Conservation (phyloP, 1,284 basidiomycete genomes). For the Tausonia pullulans region DNA sequence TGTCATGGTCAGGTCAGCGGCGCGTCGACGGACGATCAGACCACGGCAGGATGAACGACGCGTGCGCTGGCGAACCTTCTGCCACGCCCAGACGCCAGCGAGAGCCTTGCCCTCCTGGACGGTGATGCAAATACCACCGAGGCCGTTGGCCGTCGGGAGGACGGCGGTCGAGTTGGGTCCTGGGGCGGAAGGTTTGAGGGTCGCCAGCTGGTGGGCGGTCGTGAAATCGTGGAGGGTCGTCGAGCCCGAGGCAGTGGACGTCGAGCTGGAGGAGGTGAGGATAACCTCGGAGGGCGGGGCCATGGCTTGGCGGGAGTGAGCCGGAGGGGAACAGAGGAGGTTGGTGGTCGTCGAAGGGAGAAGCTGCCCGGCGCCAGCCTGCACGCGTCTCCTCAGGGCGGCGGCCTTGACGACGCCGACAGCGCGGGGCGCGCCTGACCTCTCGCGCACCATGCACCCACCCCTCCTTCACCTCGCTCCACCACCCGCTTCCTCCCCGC, state of each 20-base stretch:
- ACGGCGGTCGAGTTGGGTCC: conserved; percentile 25
- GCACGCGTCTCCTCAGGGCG: too few species aligned
- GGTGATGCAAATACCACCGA: conserved; percentile 33
- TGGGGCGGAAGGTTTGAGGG: conserved; percentile 34
- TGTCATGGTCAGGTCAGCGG: background rate
- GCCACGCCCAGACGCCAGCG: conserved; percentile 37
- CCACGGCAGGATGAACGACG: background rate
- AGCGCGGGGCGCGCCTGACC: too few species aligned
- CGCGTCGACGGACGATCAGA: background rate
- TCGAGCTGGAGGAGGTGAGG: conserved; percentile 20
- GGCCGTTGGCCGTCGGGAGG: conserved; percentile 27
- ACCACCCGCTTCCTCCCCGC: too few species aligned
- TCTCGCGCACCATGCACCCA: too few species aligned
- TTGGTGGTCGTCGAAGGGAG: too few species aligned
- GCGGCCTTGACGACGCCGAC: too few species aligned
- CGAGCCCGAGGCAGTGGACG: conserved; percentile 27
- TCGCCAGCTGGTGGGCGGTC: conserved; percentile 31
- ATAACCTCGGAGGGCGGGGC: conserved; percentile 19
- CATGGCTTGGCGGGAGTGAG: background rate
- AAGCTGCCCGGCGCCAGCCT: too few species aligned
- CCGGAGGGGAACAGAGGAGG: background rate
- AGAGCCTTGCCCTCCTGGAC: conserved; percentile 37
- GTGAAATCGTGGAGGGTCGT: conserved; percentile 34
- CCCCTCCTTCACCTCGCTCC: too few species aligned
- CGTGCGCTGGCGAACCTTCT: conserved; percentile 29